Percentiles rank a stretch among this genome's conserved stretches.
Evolutionary conservation across 805 yeast species (phyloP).

Genomic region (Hanseniaspora jakobsenii): DNA sequence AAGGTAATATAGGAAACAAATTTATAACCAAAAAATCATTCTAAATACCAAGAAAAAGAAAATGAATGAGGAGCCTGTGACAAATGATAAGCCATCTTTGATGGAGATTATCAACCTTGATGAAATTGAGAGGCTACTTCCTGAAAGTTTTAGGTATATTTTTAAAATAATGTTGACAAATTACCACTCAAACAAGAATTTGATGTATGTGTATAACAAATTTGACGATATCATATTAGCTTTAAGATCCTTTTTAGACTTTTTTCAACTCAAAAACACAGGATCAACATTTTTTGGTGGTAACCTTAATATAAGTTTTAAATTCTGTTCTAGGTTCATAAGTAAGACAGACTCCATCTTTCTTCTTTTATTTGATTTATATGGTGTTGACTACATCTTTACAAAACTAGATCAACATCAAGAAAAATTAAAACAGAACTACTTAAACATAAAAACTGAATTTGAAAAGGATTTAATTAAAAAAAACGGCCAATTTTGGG

Average conservation of each 20-base stretch:
- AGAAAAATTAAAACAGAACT: background rate
- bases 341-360: constrained; percentile 6
- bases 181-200: constrained; percentile 9
- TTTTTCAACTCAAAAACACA: background rate
- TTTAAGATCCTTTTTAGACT: background rate
- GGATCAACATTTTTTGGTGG: constrained; percentile 10
- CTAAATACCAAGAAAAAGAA: background rate
- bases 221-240: constrained; percentile 1
- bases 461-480: constrained; percentile 3
- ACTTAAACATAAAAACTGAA: background rate
- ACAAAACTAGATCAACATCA: constrained; percentile 1
- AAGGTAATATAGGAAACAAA: no score
- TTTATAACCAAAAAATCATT: background rate
- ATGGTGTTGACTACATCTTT: constrained; percentile 3
- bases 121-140: constrained; percentile 2
- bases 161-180: background rate
- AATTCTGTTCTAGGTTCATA: background rate
- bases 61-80: background rate
- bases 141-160: constrained; percentile 5
- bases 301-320: constrained; percentile 8
- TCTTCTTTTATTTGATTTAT: constrained; percentile 5
- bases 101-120: constrained; percentile 8
- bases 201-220: constrained; percentile 7
- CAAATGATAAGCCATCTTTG: background rate
- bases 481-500: constrained; percentile 10